Evolutionary conservation across 495 filamentous ascomycete genomes (phyloP).

Genomic region (Podospora sp.): DNA sequence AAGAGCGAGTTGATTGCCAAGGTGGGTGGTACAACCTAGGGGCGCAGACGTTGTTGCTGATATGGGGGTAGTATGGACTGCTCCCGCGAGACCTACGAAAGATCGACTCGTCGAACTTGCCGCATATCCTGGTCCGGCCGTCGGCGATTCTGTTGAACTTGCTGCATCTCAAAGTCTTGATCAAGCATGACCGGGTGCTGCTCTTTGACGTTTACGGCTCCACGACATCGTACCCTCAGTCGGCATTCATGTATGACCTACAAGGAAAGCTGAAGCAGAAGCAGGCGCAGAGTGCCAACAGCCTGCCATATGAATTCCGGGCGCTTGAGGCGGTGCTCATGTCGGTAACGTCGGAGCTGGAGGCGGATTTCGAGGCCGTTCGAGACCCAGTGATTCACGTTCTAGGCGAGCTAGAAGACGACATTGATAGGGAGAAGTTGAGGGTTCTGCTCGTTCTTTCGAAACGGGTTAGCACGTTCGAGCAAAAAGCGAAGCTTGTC

Average conservation of each 20-base stretch:
- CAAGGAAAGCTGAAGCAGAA: conserved; percentile 64
- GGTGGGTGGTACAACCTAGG: conserved; percentile 53
- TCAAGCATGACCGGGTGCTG: conserved; percentile 91
- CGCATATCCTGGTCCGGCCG: conserved; percentile 92
- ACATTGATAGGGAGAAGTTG: conserved; percentile 93
- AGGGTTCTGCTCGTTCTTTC: conserved; percentile 87
- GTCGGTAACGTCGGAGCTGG: conserved; percentile 81
- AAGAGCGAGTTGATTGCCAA: conserved; percentile 96
- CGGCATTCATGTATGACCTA: conserved; percentile 92
- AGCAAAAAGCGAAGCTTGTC: conserved; percentile 93
- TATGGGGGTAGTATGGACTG: conserved; percentile 73
- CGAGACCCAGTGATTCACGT: conserved; percentile 89
- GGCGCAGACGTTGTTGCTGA: neutral
- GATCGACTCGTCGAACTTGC: conserved; percentile 97
- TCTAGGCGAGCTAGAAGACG: conserved; percentile 88
- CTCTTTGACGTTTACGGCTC: conserved; percentile 95
- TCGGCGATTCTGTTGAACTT: conserved; percentile 94
- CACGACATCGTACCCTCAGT: conserved; percentile 93
- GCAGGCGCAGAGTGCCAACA: conserved; percentile 50
- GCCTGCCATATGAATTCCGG: conserved; percentile 69
- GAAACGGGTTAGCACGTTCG: conserved; percentile 94
- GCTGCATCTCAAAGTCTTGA: conserved; percentile 88
- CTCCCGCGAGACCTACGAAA: conserved; percentile 95
- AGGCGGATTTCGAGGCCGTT: conserved; percentile 90
- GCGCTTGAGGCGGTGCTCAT: conserved; percentile 82